Evolutionary conservation across 2,329 filamentous ascomycete species (phyloP).

Genomic region (Colletotrichum tropicale): DNA sequence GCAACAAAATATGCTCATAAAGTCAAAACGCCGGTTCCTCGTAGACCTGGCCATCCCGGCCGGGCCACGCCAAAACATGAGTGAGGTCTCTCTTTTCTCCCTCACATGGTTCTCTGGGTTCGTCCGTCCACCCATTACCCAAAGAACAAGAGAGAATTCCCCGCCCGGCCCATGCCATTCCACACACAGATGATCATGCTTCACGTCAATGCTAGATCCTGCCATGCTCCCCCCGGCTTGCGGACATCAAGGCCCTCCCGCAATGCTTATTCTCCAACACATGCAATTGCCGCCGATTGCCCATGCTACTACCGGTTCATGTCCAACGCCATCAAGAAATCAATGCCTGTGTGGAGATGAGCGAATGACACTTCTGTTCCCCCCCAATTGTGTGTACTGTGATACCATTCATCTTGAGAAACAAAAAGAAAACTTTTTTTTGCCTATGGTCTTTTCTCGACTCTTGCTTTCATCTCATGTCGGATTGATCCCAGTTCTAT

Average conservation of each 20-base stretch:
- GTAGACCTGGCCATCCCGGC: not conserved
- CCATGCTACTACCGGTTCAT: not conserved
- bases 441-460: slow-evolving; percentile 21
- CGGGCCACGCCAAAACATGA: not conserved
- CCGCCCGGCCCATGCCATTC: slow-evolving; percentile 3
- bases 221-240: not conserved
- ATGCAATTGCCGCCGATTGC: not conserved
- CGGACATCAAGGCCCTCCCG: not conserved
- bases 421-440: slow-evolving; percentile 17
- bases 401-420: not conserved
- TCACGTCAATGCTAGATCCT: slow-evolving; percentile 6
- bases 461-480: slow-evolving; percentile 17
- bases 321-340: not conserved
- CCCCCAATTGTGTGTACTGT: not conserved
- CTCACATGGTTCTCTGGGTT: not conserved
- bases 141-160: not conserved
- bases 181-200: not conserved
- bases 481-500: slow-evolving; percentile 22
- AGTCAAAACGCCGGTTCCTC: not conserved
- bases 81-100: not conserved
- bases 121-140: not conserved
- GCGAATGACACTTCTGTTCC: not conserved
- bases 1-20: not conserved
- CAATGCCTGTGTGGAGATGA: not conserved
- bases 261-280: not conserved